Percentiles rank a stretch among this genome's conserved stretches.
Evolutionary conservation across 345 rosid genomes (phyloP).

Genomic region (Boechera retrofracta): DNA sequence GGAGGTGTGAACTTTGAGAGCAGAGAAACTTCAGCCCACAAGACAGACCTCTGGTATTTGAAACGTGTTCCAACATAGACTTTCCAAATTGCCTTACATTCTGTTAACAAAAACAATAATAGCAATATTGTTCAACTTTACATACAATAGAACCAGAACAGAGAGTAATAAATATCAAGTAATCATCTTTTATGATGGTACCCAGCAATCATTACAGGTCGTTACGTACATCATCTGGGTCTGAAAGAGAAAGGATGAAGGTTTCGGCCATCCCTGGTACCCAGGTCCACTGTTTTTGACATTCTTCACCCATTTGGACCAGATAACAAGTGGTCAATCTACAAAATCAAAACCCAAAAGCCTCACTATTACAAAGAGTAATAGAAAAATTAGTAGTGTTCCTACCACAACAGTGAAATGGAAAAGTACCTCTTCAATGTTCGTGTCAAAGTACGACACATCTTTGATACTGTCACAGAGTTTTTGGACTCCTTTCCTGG

Average conservation of each 20-base stretch:
- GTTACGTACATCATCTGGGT: conserved; percentile 84
- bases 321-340: conserved; percentile 82
- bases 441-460: conserved; percentile 72
- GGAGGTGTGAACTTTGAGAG: conserved; percentile 62
- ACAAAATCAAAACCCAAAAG: conserved; percentile 44
- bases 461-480: conserved; percentile 70
- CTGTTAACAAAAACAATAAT: conserved; percentile 54
- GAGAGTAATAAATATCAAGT: conserved; percentile 16
- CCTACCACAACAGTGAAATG: conserved; percentile 27
- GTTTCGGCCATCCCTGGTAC: conserved; percentile 88
- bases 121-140: conserved; percentile 30
- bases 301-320: conserved; percentile 69
- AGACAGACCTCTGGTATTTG: conserved; percentile 80
- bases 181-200: conserved; percentile 38
- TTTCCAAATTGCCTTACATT: conserved; percentile 86
- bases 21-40: conserved; percentile 87
- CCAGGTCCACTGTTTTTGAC: conserved; percentile 87
- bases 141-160: conserved; percentile 30
- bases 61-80: conserved; percentile 84
- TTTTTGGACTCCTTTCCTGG: conserved; percentile 80
- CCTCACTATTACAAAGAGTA: conserved; percentile 28
- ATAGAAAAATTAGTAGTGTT: conserved; percentile 9
- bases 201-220: conserved; percentile 31
- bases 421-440: conserved; percentile 74
- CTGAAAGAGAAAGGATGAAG: conserved; percentile 82